Evolutionary conservation across 2,329 filamentous ascomycete species (phyloP), one percentile per base, ranked within the genome.

Genomic region (Sclerotinia subarctica): DNA sequence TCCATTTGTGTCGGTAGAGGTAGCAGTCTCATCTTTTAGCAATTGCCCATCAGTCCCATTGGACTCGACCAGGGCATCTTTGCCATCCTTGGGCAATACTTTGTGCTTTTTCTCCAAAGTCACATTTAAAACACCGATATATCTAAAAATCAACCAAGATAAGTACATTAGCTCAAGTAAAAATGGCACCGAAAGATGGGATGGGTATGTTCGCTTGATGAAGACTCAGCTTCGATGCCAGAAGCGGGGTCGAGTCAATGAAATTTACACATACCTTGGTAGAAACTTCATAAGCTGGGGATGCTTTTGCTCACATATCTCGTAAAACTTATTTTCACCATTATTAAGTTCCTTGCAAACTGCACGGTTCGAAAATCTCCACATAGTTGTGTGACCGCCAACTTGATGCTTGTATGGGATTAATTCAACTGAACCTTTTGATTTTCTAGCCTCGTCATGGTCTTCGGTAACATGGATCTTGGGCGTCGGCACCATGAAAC

Each of bases 291-390:
- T 82, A 75, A 99, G 84, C 77, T 97, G 91, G 72, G 93, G 92
- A 79, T 99, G 94, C 73, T 92, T 88, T 75, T 88, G 88, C 81
- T 99, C 95, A 75, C 98, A 92, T 66, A 90, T 95, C 80, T 99
- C 95, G 79, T 99, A 99, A 78, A 99, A 99, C 80, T 97, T 93
- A 79, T 99, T 99, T 78, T 99, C 95, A 76, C 94, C 87, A 78
- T 97, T 99, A 79, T 97, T 99, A 76, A 99, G 86, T 80, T 97
- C 93, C 80, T 99, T 99, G 84, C 95, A 99, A 15, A 99, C 94
- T 67, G 95, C 95, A 74, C 94, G 88, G 73, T 93, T 89, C 24
- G 95, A 98, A 77, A 99, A 98, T 53, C 94, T 90, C 86, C 96
- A 99, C 47, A 99, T 86, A 0, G 94, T 97, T 8, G 93, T 97